These are phyloP conservation scores for Asterophora parasitica DNA, from an alignment of 768 basidiomycete species.

Conservation along the genomic window DNA sequence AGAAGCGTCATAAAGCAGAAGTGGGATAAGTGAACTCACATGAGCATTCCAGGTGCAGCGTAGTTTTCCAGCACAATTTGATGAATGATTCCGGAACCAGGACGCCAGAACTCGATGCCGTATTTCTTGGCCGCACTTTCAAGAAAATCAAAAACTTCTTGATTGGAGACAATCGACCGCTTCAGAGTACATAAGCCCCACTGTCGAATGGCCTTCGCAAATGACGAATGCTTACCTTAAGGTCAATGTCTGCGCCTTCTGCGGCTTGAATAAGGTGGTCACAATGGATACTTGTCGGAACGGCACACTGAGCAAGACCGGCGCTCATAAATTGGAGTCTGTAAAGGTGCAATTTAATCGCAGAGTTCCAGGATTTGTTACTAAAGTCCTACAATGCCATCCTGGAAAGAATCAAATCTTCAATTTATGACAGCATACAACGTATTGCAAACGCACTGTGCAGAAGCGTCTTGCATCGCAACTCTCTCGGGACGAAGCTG, in stretches of 20 bases:
- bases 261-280: constrained; percentile 95
- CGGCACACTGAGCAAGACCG: constrained; percentile 76
- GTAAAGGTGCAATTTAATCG: constrained; percentile 9
- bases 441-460: constrained; percentile 57
- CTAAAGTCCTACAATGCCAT: constrained; percentile 68
- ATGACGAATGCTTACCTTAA: constrained; percentile 51
- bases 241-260: constrained; percentile 82
- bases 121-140: constrained; percentile 88
- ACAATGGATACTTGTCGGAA: constrained; percentile 92
- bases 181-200: constrained; percentile 22
- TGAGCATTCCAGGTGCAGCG: constrained; percentile 90
- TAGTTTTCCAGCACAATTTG: constrained; percentile 98
- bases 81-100: constrained; percentile 95
- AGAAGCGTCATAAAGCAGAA: constrained; percentile 3
- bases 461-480: constrained; percentile 94
- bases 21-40: constrained; percentile 43
- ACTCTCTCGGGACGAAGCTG: constrained; percentile 90
- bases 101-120: constrained; percentile 97
- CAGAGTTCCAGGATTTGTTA: constrained; percentile 1
- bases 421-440: neutral
- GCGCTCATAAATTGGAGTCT: constrained; percentile 99
- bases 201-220: constrained; percentile 2
- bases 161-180: constrained; percentile 82
- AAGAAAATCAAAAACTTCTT: constrained; percentile 97
- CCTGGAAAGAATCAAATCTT: constrained; percentile 32